Conservation (phyloP, 305 asterid species). For the Striga hermonthica region DNA sequence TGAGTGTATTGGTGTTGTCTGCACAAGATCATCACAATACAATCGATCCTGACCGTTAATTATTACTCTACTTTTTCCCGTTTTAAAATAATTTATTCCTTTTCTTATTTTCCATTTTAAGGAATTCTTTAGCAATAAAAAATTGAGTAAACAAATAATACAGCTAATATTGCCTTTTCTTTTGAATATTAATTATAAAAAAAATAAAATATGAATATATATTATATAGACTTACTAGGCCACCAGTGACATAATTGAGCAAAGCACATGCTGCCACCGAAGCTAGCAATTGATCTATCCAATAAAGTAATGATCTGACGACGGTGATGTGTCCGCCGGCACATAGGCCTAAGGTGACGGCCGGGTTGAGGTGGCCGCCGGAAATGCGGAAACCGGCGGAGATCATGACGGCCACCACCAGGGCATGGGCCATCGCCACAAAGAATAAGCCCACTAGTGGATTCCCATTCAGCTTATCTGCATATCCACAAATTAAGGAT, state of each 20-base stretch:
- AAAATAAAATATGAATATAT: neutral
- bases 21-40: constrained; percentile 1
- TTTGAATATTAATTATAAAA: too few relatives aligned
- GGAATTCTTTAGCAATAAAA: too few relatives aligned
- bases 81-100: neutral
- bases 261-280: constrained; percentile 87
- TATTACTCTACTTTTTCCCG: neutral
- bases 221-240: constrained; percentile 46
- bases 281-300: constrained; percentile 83
- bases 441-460: constrained; percentile 72
- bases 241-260: constrained; percentile 75
- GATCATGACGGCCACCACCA: constrained; percentile 81
- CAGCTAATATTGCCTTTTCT: too few relatives aligned
- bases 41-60: too few relatives aligned
- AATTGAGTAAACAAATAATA: too few relatives aligned
- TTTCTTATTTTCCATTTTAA: too few relatives aligned
- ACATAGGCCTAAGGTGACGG: constrained; percentile 85
- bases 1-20: constrained; percentile 81
- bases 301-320: constrained; percentile 66
- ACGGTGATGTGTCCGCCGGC: constrained; percentile 83
- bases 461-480: constrained; percentile 67
- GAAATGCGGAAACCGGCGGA: constrained; percentile 87
- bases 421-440: constrained; percentile 86
- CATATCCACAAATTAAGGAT: neutral
- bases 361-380: constrained; percentile 92